These are phyloP conservation scores for Spathaspora sp. DNA, from an alignment of 805 yeast genomes.

Conservation along the genomic window DNA sequence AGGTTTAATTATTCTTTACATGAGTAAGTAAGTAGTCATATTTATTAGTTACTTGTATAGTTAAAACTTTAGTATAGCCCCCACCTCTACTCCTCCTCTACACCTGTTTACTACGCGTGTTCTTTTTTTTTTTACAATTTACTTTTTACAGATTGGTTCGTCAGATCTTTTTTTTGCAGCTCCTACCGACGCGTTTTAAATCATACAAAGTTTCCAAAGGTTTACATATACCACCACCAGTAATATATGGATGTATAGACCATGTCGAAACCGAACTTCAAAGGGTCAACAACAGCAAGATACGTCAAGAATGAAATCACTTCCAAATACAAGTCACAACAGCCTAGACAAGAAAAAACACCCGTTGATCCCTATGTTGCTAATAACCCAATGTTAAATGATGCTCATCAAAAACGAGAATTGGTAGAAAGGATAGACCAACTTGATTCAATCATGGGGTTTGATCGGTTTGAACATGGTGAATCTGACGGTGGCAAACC, in stretches of 20 bases:
- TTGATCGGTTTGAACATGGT: conserved; percentile 72
- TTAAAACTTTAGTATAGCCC: neutral
- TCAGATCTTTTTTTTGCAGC: neutral
- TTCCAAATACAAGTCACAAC: conserved; percentile 16
- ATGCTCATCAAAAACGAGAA: conserved; percentile 44
- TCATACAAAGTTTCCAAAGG: neutral
- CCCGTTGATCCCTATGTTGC: conserved; percentile 21
- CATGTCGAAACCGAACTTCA: conserved; percentile 16
- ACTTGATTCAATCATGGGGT: conserved; percentile 84
- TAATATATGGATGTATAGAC: too few species aligned
- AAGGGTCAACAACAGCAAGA: conserved; percentile 52
- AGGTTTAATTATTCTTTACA: conserved; percentile 67
- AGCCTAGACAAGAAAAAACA: conserved; percentile 6
- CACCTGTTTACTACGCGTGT: neutral
- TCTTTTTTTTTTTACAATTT: neutral
- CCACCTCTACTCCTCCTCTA: too few species aligned
- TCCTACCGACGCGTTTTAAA: neutral
- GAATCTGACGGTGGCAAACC: conserved; percentile 47
- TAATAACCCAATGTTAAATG: conserved; percentile 34
- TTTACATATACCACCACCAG: neutral
- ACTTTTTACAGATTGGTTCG: neutral
- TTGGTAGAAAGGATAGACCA: conserved; percentile 59
- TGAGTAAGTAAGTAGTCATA: conserved; percentile 32
- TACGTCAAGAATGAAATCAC: conserved; percentile 42
- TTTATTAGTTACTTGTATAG: neutral